Evolutionary conservation across 805 yeast species (phyloP).

Genomic region (Pichia nakasei): DNA sequence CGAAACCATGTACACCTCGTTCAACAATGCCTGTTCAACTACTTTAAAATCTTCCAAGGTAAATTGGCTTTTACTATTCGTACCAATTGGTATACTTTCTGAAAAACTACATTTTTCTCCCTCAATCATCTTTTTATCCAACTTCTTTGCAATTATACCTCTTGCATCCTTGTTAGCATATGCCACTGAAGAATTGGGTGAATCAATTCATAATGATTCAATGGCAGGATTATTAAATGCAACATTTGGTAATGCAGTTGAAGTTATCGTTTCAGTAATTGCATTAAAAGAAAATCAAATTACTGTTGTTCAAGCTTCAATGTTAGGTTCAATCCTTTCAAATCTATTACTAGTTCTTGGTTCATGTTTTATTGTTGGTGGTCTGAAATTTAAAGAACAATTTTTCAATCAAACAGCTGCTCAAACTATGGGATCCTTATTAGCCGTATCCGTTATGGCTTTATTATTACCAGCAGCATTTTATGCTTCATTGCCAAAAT

Average conservation of each 20-base stretch:
- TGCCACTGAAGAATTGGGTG: constrained; percentile 89
- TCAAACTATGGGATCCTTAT: constrained; percentile 90
- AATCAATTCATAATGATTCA: constrained; percentile 75
- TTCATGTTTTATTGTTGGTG: constrained; percentile 92
- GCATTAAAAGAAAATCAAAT: constrained; percentile 83
- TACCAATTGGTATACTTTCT: constrained; percentile 81
- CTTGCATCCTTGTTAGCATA: constrained; percentile 83
- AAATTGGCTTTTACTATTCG: constrained; percentile 68
- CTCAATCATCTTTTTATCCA: constrained; percentile 53
- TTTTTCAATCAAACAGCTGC: constrained; percentile 93
- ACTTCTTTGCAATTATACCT: constrained; percentile 87
- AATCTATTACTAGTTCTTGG: constrained; percentile 86
- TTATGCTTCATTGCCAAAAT: constrained; percentile 61
- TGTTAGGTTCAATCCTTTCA: constrained; percentile 90
- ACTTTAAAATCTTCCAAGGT: constrained; percentile 39
- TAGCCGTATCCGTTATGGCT: constrained; percentile 86
- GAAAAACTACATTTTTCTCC: constrained; percentile 51
- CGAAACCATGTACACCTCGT: neutral
- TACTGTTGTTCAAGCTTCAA: constrained; percentile 91
- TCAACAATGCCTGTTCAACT: neutral
- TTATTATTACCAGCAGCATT: constrained; percentile 93
- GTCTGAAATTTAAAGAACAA: constrained; percentile 78
- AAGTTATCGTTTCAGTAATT: constrained; percentile 85
- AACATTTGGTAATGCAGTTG: constrained; percentile 96
- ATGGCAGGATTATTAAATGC: constrained; percentile 93